Conservation (phyloP, 108 stramenopile species). For the Cylindrotheca closterium region DNA sequence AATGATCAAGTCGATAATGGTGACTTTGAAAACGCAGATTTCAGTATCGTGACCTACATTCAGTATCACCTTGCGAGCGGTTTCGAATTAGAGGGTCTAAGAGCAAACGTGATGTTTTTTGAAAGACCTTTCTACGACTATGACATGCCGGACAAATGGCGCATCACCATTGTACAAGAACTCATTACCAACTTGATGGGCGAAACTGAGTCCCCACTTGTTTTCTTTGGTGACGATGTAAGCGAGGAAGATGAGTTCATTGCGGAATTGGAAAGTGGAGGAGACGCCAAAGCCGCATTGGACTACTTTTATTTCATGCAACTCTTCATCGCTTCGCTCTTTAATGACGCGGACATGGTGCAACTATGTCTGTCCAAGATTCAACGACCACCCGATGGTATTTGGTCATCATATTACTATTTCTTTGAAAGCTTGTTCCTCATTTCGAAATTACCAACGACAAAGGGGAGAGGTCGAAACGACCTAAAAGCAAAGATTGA, state of each 20-base stretch:
- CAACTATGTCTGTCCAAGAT: slow-evolving; percentile 6
- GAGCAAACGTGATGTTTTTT: slow-evolving; percentile 24
- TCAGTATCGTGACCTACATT: slow-evolving; percentile 28
- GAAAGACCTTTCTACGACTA: slow-evolving; percentile 20
- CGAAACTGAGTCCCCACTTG: slow-evolving; percentile 12
- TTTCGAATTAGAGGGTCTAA: slow-evolving; percentile 19
- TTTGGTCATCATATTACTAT: slow-evolving; percentile 19
- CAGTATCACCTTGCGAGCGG: slow-evolving; percentile 34
- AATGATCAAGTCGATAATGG: slow-evolving; percentile 33
- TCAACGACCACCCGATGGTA: background rate
- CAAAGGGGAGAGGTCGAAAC: slow-evolving; percentile 14
- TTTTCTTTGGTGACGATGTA: slow-evolving; percentile 19
- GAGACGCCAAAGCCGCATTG: slow-evolving; percentile 8
- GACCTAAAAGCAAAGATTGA: slow-evolving; percentile 24
- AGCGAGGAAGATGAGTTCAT: slow-evolving; percentile 14
- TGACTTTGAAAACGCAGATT: slow-evolving; percentile 23
- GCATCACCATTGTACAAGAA: slow-evolving; percentile 15
- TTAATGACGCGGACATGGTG: slow-evolving; percentile 15
- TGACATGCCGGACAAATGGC: slow-evolving; percentile 22
- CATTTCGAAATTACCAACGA: slow-evolving; percentile 8
- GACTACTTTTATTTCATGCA: slow-evolving; percentile 21
- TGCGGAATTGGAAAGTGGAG: slow-evolving; percentile 4
- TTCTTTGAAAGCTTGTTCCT: slow-evolving; percentile 25
- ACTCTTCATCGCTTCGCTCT: slow-evolving; percentile 25
- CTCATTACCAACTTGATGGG: slow-evolving; percentile 23